A percentile compares a stretch with the other conserved stretches of the same genome.
Evolutionary conservation across 108 stramenopile species (phyloP).

Genomic region (Pseudonitzschia delicatissima): DNA sequence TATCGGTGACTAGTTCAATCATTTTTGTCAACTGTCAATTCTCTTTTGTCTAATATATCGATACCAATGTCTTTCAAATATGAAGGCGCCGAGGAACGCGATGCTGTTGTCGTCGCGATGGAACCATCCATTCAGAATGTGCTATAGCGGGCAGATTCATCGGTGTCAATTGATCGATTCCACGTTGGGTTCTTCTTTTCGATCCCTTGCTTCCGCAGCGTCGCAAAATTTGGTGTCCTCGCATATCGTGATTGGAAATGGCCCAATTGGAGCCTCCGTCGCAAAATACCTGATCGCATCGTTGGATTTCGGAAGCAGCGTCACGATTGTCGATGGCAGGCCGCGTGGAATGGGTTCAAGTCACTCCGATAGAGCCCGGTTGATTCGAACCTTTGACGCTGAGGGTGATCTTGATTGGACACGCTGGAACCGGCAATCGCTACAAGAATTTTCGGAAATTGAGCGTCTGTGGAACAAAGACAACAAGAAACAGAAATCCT

Average conservation of each 20-base stretch:
- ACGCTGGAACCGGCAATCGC: background rate
- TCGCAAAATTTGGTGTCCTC: background rate
- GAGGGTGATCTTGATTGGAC: constrained; percentile 6
- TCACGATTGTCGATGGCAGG: constrained; percentile 1
- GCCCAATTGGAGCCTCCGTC: background rate
- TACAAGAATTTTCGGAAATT: background rate
- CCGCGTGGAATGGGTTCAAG: background rate
- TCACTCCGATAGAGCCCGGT: background rate
- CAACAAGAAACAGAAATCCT: background rate
- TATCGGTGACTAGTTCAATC: no score
- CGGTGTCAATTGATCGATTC: no score
- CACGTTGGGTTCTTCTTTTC: no score
- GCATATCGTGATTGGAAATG: constrained; percentile 7
- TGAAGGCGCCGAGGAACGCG: no score
- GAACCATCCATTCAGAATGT: no score
- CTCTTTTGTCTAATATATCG: no score
- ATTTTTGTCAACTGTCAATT: no score
- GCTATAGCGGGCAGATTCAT: no score
- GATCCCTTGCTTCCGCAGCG: background rate
- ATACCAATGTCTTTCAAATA: no score
- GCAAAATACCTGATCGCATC: background rate
- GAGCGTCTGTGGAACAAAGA: background rate
- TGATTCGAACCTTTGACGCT: constrained; percentile 11
- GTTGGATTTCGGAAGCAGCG: background rate
- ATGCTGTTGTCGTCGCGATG: no score